A percentile compares a stretch with the other conserved stretches of the same genome.
Evolutionary conservation across 1,139 yeast species (phyloP).

Genomic region (Hyphopichia pseudoburtonii): DNA sequence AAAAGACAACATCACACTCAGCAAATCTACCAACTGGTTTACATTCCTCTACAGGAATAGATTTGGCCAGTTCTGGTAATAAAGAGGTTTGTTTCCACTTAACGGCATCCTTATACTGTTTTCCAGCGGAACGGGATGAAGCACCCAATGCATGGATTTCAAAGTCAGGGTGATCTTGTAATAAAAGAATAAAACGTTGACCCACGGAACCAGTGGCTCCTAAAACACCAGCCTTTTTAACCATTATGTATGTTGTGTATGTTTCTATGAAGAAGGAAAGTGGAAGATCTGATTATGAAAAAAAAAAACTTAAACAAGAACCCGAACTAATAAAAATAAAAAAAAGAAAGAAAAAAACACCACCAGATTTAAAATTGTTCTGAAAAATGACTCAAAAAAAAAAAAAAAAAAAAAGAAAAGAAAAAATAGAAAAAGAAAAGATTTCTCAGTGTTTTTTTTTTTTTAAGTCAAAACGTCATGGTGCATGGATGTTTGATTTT

Average conservation of each 20-base stretch:
- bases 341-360: neutral
- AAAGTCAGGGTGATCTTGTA: conserved; percentile 87
- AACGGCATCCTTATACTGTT: conserved; percentile 78
- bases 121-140: conserved; percentile 91
- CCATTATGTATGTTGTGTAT: conserved; percentile 10
- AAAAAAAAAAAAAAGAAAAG: neutral
- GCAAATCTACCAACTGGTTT: conserved; percentile 66
- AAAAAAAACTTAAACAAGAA: neutral
- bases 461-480: too few species aligned
- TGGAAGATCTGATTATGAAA: too few species aligned
- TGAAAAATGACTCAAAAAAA: neutral
- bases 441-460: too few species aligned
- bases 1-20: conserved; percentile 91
- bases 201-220: conserved; percentile 99
- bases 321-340: too few species aligned
- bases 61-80: conserved; percentile 67
- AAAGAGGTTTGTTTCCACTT: conserved; percentile 93
- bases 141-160: conserved; percentile 88
- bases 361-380: neutral
- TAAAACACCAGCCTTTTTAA: conserved; percentile 76
- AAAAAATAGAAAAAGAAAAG: neutral
- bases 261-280: neutral
- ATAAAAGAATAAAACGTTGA: conserved; percentile 84
- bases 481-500: neutral
- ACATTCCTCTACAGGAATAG: conserved; percentile 74